A percentile compares a stretch with the other conserved stretches of the same genome.
These are phyloP conservation scores for Cryptococcus amylolentus DNA, from an alignment of 1,284 basidiomycete species.

Conservation along the genomic window DNA sequence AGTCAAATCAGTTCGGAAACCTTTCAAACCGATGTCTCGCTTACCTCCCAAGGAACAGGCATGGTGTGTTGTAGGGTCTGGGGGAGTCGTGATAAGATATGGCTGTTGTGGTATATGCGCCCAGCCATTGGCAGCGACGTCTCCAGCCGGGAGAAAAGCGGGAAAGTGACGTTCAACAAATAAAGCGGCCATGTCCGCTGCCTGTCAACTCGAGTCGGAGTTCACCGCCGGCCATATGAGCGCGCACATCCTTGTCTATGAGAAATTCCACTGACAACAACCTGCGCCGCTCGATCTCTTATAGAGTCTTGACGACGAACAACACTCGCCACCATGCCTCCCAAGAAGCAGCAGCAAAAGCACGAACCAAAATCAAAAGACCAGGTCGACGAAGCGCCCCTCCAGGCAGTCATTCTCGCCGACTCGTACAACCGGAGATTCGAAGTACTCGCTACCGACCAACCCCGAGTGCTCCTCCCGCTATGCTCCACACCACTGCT, in stretches of 20 bases:
- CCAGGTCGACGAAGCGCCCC: conserved; percentile 64
- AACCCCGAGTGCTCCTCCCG: conserved; percentile 83
- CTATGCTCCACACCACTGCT: conserved; percentile 90
- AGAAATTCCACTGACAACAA: not conserved
- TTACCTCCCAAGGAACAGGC: conserved; percentile 83
- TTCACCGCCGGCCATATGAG: too few species aligned
- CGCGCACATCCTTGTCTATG: not conserved
- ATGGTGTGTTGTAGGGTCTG: conserved; percentile 49
- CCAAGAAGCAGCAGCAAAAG: conserved; percentile 38
- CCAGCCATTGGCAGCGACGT: too few species aligned
- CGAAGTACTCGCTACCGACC: conserved; percentile 75
- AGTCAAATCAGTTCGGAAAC: not conserved
- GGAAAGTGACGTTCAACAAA: too few species aligned
- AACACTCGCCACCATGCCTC: conserved; percentile 30
- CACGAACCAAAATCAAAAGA: conserved; percentile 30
- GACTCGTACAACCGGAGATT: conserved; percentile 94
- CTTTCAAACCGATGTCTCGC: conserved; percentile 2
- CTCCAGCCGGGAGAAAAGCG: too few species aligned
- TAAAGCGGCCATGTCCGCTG: too few species aligned
- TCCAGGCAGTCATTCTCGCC: conserved; percentile 89
- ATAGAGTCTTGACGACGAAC: not conserved
- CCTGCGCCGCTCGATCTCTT: not conserved
- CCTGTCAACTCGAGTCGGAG: too few species aligned
- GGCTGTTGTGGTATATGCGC: too few species aligned
- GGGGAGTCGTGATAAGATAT: too few species aligned